Conservation (phyloP, 2,329 filamentous ascomycete species). For the Botrytis medusae region DNA sequence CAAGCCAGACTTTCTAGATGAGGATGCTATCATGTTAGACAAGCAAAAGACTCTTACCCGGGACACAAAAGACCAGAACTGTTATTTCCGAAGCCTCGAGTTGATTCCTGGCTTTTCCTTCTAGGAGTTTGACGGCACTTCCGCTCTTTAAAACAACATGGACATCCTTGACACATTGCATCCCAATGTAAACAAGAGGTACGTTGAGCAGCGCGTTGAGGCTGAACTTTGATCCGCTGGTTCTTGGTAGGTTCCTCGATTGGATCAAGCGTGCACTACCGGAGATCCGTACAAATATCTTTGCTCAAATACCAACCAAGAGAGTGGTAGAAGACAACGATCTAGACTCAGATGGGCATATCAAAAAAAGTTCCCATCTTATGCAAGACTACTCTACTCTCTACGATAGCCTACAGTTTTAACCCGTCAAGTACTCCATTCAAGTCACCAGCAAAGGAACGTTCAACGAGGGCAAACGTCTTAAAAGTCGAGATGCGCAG, state of each 20-base stretch:
- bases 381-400: background rate
- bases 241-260: background rate
- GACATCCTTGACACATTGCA: background rate
- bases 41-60: background rate
- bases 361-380: background rate
- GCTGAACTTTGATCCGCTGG: background rate
- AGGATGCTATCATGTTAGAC: background rate
- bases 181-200: background rate
- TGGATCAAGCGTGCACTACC: background rate
- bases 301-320: background rate
- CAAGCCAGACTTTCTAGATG: background rate
- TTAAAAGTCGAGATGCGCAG: background rate
- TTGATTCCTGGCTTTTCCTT: slow-evolving; percentile 3
- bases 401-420: background rate
- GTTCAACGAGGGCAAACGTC: background rate
- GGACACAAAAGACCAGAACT: background rate
- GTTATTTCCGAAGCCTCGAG: background rate
- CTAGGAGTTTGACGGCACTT: background rate
- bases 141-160: background rate
- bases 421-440: background rate
- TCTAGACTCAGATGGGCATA: background rate
- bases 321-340: background rate
- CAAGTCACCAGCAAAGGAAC: background rate
- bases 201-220: background rate
- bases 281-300: background rate